Base-by-base conservation (phyloP, 2,329 filamentous ascomycete genomes). In the Alternaria brassicae region DNA sequence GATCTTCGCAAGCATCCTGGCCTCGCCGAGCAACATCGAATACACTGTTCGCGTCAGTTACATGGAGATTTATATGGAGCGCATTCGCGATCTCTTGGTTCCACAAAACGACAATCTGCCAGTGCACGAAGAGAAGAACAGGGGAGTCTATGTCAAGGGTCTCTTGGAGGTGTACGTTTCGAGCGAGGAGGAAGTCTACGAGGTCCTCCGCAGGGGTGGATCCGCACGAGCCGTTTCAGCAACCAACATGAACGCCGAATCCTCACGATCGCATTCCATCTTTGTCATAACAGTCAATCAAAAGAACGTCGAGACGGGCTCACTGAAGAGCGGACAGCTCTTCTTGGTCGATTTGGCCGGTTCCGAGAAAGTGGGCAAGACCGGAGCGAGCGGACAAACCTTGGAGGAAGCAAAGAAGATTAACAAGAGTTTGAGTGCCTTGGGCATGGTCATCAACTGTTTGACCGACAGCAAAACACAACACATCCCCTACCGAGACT, bases 41-140 rank as follows among this genome's bases (percentile, higher is more conserved):
- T 98, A 98, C 80, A 98, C 93, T n/a, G 94, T 99, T 53, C 89
- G 93, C 56, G 94, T 98, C 75, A 97, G 93, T 79, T 98, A 98
- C 81, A 97, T 99, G 93, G 95, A 99, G 81, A 98, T 99, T 66
- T 99, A 99, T 83, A 99, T 98, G 95, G 95, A 99, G 82, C 89
- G 91, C 70, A 98, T 99, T 78, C 88, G 94, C 72, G 95, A 99
- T 87, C 81, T 99, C 73, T 83, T 99, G 65, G 89, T 90, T 23
- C 95, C 95, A 10, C 91, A 93, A 61, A 97, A 98, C 79, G 94
- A 97, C 81, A 98, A 98, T 75, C 83, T 99, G 52, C 93, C 94
- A 0, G 89, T 98, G n/a, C 95, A 98, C 81, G 95, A 99, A 75
- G 95, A 98, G 80, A 97, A 97, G 85, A 95, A 90, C 75, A 86